A percentile compares a stretch with the other conserved stretches of the same genome.
Conservation (phyloP, 371 early-diverging fungal genomes). For the Mucor circinelloides region DNA sequence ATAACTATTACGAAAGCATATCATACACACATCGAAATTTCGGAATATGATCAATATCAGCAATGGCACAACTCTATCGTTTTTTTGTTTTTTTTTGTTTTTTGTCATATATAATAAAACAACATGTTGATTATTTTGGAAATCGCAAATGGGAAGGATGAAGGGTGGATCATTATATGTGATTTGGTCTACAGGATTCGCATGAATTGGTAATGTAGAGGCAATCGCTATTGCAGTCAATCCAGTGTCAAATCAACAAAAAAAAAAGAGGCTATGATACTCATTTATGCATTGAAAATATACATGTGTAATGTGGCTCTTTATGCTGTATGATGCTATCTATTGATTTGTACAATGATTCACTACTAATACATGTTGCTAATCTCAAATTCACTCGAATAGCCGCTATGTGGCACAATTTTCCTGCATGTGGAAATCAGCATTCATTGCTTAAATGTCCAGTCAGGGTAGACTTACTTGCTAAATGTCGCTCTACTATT, state of each 20-base stretch:
- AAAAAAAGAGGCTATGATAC: too few relatives aligned
- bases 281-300: too few relatives aligned
- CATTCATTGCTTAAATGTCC: background rate
- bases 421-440: background rate
- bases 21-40: background rate
- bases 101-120: background rate
- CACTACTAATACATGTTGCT: background rate
- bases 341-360: background rate
- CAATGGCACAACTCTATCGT: too few relatives aligned
- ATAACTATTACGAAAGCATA: background rate
- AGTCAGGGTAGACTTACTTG: conserved; percentile 24
- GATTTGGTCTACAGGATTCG: too few relatives aligned
- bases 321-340: background rate
- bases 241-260: too few relatives aligned
- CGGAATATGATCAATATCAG: background rate
- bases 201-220: too few relatives aligned
- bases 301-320: background rate
- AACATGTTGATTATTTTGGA: background rate
- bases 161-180: too few relatives aligned
- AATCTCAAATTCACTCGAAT: conserved; percentile 33
- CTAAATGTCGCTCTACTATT: conserved; percentile 27
- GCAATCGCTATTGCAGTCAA: too few relatives aligned
- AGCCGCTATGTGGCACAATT: conserved; percentile 21
- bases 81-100: too few relatives aligned
- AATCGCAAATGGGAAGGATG: background rate